phyloP scores from a whole-genome alignment of 2,329 filamentous ascomycete species.

The Graphilbum ipis-grandicollis region DNA sequence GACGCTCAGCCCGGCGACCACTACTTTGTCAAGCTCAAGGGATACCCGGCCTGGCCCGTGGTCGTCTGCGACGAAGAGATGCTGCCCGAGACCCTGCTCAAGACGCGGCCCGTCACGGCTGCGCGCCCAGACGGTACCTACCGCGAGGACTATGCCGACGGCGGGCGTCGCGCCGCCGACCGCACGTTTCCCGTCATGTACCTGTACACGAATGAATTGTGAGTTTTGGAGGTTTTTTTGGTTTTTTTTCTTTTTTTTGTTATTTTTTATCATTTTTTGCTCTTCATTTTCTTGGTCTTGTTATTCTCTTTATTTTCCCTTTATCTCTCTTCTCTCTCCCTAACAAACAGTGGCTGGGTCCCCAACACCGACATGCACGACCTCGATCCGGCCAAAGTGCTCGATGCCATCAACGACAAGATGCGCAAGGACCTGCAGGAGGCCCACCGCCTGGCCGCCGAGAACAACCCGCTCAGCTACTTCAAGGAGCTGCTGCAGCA shows the following conservation, averaged over 20 bases:
- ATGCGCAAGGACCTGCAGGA: conserved; percentile 62
- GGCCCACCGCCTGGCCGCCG: conserved; percentile 65
- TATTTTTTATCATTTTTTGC: not conserved
- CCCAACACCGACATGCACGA: conserved; percentile 67
- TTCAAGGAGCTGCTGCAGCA: conserved; percentile 69
- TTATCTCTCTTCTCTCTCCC: not conserved
- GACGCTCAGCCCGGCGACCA: conserved; percentile 82
- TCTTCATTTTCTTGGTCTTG: not conserved
- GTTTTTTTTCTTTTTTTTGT: not conserved
- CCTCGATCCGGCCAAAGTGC: conserved; percentile 56
- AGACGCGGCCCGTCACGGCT: conserved; percentile 68
- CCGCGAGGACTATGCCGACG: conserved; percentile 72
- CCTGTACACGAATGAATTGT: conserved; percentile 92
- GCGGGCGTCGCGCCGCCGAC: conserved; percentile 70
- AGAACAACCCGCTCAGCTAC: conserved; percentile 59
- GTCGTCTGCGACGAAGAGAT: conserved; percentile 91
- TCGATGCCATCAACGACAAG: conserved; percentile 53
- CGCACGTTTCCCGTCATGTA: conserved; percentile 93
- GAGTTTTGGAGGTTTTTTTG: conserved; percentile 28
- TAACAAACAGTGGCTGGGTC: conserved; percentile 60
- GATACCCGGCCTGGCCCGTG: conserved; percentile 85
- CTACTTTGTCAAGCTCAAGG: conserved; percentile 86
- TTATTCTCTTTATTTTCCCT: not conserved
- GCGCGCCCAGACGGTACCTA: conserved; percentile 70
- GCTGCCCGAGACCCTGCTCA: conserved; percentile 64